phyloP scores from a whole-genome alignment of 257 asterid species.

The Solanum pinnatisectum region DNA sequence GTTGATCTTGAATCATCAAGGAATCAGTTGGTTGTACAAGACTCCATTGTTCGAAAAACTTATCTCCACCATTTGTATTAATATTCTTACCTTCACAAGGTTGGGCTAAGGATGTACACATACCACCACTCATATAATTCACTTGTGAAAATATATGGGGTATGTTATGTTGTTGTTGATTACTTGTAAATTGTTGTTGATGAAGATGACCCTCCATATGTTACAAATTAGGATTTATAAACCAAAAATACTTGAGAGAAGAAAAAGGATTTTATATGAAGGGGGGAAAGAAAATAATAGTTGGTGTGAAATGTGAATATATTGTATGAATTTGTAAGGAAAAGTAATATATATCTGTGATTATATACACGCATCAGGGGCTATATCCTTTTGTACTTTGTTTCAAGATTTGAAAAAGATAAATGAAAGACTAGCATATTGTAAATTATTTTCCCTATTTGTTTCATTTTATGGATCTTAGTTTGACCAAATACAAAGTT shows the following conservation, averaged over 20 bases:
- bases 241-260: not conserved
- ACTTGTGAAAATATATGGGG: not conserved
- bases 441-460: not conserved
- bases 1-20: not conserved
- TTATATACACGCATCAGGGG: not conserved
- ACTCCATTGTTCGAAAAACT: too few relatives aligned
- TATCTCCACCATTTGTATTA: not conserved
- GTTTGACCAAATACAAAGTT: too few relatives aligned
- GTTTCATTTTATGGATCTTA: too few relatives aligned
- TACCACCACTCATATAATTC: not conserved
- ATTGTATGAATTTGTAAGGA: conserved; percentile 31
- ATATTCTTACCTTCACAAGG: not conserved
- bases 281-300: not conserved
- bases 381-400: conserved; percentile 10
- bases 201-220: not conserved
- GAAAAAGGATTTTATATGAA: conserved; percentile 13
- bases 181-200: not conserved
- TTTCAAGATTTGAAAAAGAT: conserved; percentile 9
- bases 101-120: not conserved
- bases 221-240: not conserved
- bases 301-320: conserved; percentile 40
- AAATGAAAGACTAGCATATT: not conserved
- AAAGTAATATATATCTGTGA: conserved; percentile 5
- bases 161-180: not conserved
- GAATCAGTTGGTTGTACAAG: not conserved